Base-by-base conservation (phyloP, 495 filamentous ascomycete genomes). In the Xylaria longipes region DNA sequence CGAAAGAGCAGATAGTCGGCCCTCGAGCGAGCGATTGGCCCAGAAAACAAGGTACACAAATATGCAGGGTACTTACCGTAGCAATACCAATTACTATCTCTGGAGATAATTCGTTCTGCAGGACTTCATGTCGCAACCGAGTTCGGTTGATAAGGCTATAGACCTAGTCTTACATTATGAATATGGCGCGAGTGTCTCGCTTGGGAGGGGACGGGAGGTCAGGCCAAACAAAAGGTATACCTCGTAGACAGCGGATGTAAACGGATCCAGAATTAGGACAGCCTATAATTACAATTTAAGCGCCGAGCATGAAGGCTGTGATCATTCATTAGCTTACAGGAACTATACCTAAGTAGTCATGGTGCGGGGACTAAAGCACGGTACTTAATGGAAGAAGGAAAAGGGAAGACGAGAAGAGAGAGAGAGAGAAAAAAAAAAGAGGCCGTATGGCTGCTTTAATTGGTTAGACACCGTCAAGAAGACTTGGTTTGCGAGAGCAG, bases 251-350 rank as follows among this genome's bases (percentile, higher is more conserved):
- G 22, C 17, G 27, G 12, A 48, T 27, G 20, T 43, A 2, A 63
- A 63, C 33, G 27, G n/a, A 46, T 29, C 56, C 35, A 7, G 27
- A 50, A 61, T 58, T 62, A 50, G 57, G 45, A 25, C 22, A 46
- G 17, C 31, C 56, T 70, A 70, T 61, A 50, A 54, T 70, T 70
- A 69, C 61, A 33, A 27, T 50, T 68, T 70, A 62, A 70, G 68
- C 68, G 68, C 57, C 39, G 67, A 29, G 17, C 8, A 22, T 25
- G 66, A 69, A 50, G 67, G 67, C 67, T 69, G 56, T 69, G 56
- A 33, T 45, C 9, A 46, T 60, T 11, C 17, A 9, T 41, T 67
- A 35, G 46, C 46, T 56, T 54, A 67, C 25, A 41, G 22, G 48
- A 56, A 54, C 46, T 41, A n/a, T n/a, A n/a, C n/a, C n/a, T n/a